These are phyloP conservation scores for Rhodomyrtus tomentosa DNA, from an alignment of 345 rosid species.

Conservation along the genomic window DNA sequence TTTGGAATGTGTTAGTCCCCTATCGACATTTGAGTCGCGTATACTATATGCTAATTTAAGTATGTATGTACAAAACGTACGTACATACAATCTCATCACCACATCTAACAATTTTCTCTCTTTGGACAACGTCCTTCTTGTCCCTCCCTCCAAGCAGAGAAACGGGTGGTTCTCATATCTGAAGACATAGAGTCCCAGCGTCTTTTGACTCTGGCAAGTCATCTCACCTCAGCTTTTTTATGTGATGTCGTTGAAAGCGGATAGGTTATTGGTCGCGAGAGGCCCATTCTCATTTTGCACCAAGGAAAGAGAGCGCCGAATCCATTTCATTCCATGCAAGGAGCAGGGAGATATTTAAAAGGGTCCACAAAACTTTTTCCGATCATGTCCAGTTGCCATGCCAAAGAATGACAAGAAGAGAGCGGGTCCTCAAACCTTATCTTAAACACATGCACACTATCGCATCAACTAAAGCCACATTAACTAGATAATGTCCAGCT, in stretches of 20 bases:
- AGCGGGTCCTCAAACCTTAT: constrained; percentile 26
- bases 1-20: neutral
- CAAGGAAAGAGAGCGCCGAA: neutral
- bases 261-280: neutral
- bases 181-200: neutral
- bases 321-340: neutral
- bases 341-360: neutral
- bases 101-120: neutral
- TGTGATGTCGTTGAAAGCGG: neutral
- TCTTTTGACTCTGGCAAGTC: neutral
- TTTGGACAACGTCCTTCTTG: neutral
- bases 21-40: neutral
- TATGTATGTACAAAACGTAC: neutral
- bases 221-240: neutral
- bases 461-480: neutral
- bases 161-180: neutral
- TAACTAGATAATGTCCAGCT: neutral
- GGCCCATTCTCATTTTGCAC: neutral
- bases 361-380: constrained; percentile 5
- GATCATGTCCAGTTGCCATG: constrained; percentile 35
- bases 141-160: neutral
- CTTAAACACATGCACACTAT: constrained; percentile 3
- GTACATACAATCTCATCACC: neutral
- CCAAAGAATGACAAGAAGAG: constrained; percentile 25
- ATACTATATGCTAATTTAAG: neutral